Conservation (phyloP, 306 rosid genomes). For the Benincasa hispida region DNA sequence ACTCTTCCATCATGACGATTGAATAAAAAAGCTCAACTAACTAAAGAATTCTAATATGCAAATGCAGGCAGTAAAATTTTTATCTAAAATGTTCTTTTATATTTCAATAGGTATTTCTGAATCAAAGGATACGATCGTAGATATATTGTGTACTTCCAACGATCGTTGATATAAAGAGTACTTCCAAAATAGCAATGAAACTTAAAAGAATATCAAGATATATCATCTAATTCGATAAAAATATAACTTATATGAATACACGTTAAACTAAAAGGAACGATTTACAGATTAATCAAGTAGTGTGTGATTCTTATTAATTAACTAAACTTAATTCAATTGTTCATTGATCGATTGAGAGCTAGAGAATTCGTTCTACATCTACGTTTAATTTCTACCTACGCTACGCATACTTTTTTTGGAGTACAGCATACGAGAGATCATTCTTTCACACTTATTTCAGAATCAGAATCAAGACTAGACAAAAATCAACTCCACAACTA, state of each 20-base stretch:
- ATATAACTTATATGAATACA: neutral
- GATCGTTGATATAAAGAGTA: neutral
- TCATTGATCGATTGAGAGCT: neutral
- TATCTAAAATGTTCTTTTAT: neutral
- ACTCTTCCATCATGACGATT: neutral
- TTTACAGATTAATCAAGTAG: neutral
- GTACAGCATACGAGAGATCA: neutral
- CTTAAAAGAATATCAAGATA: neutral
- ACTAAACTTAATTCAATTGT: neutral
- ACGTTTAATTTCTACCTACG: neutral
- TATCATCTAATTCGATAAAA: neutral
- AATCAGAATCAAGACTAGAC: neutral
- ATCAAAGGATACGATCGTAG: neutral
- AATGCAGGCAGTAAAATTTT: neutral
- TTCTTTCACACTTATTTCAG: neutral
- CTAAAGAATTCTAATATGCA: neutral
- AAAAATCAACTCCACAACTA: neutral
- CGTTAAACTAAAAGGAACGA: neutral
- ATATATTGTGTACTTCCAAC: neutral
- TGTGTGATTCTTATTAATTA: neutral
- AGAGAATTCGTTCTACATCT: neutral
- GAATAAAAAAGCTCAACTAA: neutral
- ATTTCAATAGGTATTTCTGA: neutral
- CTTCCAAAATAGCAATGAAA: neutral
- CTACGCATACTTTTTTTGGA: neutral